Base-by-base conservation (phyloP, 129 eudicot genomes). In the Flaveria linearis region DNA sequence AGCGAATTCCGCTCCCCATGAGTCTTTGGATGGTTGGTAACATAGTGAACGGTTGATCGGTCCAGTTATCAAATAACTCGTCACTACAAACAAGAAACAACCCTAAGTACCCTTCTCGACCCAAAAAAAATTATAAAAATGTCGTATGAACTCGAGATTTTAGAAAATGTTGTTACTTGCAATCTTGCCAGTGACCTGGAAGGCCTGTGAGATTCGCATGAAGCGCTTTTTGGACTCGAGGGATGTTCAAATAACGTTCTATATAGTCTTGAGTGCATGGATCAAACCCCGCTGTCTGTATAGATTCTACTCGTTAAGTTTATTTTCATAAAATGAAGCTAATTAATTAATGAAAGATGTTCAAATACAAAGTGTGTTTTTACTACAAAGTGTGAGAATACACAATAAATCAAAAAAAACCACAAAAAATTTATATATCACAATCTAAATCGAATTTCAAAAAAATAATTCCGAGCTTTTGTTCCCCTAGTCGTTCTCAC, bases 181-280 rank as follows among this genome's bases (percentile, higher is more conserved):
- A 90, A 42, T 72, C 73, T 26, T 50, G 36, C 96, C 91, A 90
- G 4, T 65, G 43, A 61, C 77, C 82, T 0, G 87, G 88, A 69
- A 82, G 69, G 14, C 81, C 81, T 0, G 86, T 88, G 71, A 74
- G 39, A 71, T 85, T 85, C n/a, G 89, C 96, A 26, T 90, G 93
- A 58, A 90, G 83, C 43, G 89, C 60, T 56, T 80, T 80, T 68
- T 90, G 96, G 22, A 90, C 96, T 50, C 80, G 68, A 23, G 86
- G 90, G 43, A 58, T 80, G 82, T 86, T 90, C 36, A 90, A 65
- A 81, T 87, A 90, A 30, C 70, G n/a, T 42, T 43, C 39, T 13
- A 86, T 82, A 41, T 90, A 87, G 6, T 82, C 42, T 39, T 49
- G 43, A 0, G 88, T 71, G 84, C 96, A 86, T 23, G 96, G 93